Percentiles rank a stretch among this genome's conserved stretches.
Evolutionary conservation across 2,329 filamentous ascomycete species (phyloP).

Genomic region (Nemania sp.): DNA sequence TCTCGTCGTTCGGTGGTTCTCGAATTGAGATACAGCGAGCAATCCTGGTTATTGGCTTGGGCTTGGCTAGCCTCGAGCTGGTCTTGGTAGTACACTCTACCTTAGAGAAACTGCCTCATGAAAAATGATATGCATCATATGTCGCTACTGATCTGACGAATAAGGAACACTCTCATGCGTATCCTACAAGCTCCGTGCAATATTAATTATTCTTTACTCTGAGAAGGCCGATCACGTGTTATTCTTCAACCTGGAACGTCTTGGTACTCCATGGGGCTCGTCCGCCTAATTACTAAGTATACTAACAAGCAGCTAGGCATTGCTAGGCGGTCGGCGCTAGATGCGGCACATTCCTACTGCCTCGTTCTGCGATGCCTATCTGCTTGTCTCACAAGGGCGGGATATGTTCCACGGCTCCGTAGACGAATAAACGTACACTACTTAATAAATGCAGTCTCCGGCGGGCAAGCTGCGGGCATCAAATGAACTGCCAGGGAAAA

Average conservation of each 20-base stretch:
- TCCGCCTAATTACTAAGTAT: slow-evolving; percentile 4
- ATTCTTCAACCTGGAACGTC: not conserved
- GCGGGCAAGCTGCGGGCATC: not conserved
- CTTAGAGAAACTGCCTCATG: too few relatives aligned
- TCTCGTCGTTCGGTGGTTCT: not conserved
- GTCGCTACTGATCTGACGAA: too few relatives aligned
- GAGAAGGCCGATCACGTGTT: not conserved
- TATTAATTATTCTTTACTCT: too few relatives aligned
- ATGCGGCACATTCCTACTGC: not conserved
- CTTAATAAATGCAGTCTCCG: not conserved
- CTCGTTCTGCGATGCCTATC: slow-evolving; percentile 5
- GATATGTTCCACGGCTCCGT: not conserved
- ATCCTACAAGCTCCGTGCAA: too few relatives aligned
- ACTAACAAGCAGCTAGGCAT: too few relatives aligned
- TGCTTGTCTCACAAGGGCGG: slow-evolving; percentile 17
- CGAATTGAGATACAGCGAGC: too few relatives aligned
- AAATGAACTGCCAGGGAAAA: not conserved
- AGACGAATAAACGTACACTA: not conserved
- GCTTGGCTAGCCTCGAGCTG: not conserved
- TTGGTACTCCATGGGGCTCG: slow-evolving; percentile 2
- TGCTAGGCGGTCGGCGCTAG: slow-evolving; percentile 11
- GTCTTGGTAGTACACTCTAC: not conserved
- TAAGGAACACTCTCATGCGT: too few relatives aligned
- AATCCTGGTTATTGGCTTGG: slow-evolving; percentile 13
- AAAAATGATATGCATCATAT: too few relatives aligned